Evolutionary conservation across 75 land plant species (phyloP).

Genomic region (Adiantum capillusveneris): DNA sequence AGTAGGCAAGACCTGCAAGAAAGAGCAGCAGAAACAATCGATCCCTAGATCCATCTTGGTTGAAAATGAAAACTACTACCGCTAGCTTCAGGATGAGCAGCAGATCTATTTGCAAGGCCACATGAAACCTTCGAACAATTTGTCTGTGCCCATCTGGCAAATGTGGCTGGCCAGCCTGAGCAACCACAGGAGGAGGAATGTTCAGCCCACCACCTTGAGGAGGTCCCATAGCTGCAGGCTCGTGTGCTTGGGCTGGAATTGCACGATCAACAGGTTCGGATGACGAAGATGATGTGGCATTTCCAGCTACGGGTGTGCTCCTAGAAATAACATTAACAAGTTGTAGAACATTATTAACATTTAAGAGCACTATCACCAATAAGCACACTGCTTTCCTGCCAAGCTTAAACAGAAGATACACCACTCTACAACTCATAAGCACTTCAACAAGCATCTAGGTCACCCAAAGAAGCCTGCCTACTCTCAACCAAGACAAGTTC

Average conservation of each 20-base stretch:
- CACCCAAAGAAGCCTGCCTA: too few relatives aligned
- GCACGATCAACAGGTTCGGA: not conserved
- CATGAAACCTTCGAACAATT: constrained; percentile 78
- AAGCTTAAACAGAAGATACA: too few relatives aligned
- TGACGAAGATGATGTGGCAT: not conserved
- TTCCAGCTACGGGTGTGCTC: not conserved
- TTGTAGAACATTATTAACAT: too few relatives aligned
- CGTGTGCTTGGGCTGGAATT: not conserved
- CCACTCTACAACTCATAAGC: too few relatives aligned
- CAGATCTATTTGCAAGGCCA: constrained; percentile 87
- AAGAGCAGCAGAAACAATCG: constrained; percentile 61
- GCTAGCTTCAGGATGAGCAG: constrained; percentile 82
- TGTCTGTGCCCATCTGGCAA: constrained; percentile 52
- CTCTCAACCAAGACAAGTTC: too few relatives aligned
- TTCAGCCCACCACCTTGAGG: constrained; percentile 29
- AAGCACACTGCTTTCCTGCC: too few relatives aligned
- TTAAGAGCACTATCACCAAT: too few relatives aligned
- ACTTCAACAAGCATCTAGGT: too few relatives aligned
- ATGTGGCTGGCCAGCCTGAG: constrained; percentile 14
- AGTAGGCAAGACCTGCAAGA: constrained; percentile 67
- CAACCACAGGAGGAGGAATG: not conserved
- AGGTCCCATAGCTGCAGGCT: constrained; percentile 35
- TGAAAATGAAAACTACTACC: constrained; percentile 77
- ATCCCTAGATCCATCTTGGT: constrained; percentile 93
- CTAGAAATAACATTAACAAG: not conserved